phyloP scores from a whole-genome alignment of 1,139 yeast species.

The Lodderomyces margitis region DNA sequence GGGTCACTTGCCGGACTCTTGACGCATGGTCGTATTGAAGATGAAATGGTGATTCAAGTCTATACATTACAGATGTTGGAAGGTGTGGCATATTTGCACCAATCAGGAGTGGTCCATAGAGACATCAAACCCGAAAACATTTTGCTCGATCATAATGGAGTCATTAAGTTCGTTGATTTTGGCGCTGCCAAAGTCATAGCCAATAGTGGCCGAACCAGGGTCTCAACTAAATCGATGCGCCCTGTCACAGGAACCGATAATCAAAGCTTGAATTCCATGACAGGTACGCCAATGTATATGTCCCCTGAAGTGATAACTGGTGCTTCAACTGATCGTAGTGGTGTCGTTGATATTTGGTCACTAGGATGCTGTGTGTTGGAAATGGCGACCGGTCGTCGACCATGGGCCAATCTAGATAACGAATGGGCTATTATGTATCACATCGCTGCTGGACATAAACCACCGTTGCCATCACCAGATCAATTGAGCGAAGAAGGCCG shows the following conservation, averaged over 20 bases:
- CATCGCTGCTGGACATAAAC: constrained; percentile 93
- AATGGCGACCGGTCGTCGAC: constrained; percentile 81
- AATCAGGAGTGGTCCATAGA: constrained; percentile 93
- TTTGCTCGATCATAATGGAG: constrained; percentile 86
- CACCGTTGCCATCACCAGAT: constrained; percentile 76
- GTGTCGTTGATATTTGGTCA: constrained; percentile 83
- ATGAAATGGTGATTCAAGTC: constrained; percentile 88
- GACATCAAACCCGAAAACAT: constrained; percentile 97
- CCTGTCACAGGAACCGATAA: constrained; percentile 9
- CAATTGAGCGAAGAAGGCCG: constrained; percentile 77
- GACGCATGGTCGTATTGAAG: constrained; percentile 88
- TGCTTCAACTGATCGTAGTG: constrained; percentile 58
- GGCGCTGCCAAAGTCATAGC: constrained; percentile 98
- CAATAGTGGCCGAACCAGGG: constrained; percentile 52
- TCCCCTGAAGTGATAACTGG: constrained; percentile 96
- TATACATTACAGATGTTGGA: constrained; percentile 92
- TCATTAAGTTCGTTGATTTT: constrained; percentile 91
- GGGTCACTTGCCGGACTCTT: constrained; percentile 85
- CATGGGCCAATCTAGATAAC: constrained; percentile 90
- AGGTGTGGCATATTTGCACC: constrained; percentile 92
- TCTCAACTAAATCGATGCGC: constrained; percentile 11
- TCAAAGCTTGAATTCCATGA: constrained; percentile 53
- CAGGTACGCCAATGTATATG: constrained; percentile 99
- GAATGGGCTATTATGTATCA: constrained; percentile 99
- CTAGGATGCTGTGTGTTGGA: constrained; percentile 78